Base-by-base conservation (phyloP, 23 red algal species). In the Agarophyton chilense region DNA sequence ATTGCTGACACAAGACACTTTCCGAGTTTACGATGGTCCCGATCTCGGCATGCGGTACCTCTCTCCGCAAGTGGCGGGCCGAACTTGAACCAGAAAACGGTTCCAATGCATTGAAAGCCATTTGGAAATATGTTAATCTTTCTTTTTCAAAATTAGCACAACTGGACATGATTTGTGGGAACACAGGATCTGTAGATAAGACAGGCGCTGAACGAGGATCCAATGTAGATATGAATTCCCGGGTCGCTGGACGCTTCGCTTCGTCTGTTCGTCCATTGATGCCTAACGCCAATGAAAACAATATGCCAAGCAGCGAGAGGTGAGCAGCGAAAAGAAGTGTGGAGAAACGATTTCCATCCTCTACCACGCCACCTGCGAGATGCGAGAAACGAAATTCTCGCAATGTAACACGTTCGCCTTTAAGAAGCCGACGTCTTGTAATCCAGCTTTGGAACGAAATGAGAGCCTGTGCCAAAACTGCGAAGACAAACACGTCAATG, bases 281-380 rank as follows among this genome's bases (percentile, higher is more conserved):
- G n/a, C 79, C 79, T n/a, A 83, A 28, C 1, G 79, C 55, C 5
- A 83, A 56, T 8, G 43, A n/a, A 40, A 83, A 83, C 49, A 83
- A 29, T 22, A 83, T 31, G 11, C 16, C 54, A 45, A 83, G 51
- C 32, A 83, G 61, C 26, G 47, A 8, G 18, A 83, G 47, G 56
- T 83, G 79, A 47, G 45, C 39, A 19, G 6, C 25, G 17, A 83
- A 32, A 44, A 83, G 55, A 47, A 44, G 16, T 14, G 25, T 41
- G 5, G 79, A 65, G 9, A 83, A 44, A 29, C 49, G 79, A 6
- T 52, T 66, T 9, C 55, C 79, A 83, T 83, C 79, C 12, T 18
- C 24, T 19, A 83, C 21, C 10, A 83, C 55, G 1, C 79, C 79
- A 17, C 79, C 79, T 4, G 61, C 24, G 5, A 83, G 55, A 4